A percentile compares a stretch with the other conserved stretches of the same genome.
Evolutionary conservation across 75 land plant genomes (phyloP).

Genomic region (Isoetes taiwanensis): DNA sequence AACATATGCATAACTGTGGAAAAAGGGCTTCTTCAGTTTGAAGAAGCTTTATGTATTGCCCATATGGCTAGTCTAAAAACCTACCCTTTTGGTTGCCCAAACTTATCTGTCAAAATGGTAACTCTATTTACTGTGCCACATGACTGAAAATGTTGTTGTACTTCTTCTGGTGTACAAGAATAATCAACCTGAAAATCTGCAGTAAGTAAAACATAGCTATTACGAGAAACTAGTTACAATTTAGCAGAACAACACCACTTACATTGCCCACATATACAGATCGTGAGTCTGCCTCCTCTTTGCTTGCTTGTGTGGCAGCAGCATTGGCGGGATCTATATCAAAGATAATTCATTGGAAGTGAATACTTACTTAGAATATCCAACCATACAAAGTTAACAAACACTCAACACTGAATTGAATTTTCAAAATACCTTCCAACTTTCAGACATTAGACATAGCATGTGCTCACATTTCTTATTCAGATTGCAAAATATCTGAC

Average conservation of each 20-base stretch:
- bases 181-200: slow-evolving; percentile 4
- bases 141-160: slow-evolving; percentile 7
- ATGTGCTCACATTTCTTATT: no score
- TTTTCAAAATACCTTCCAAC: no score
- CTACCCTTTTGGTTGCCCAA: slow-evolving; percentile 11
- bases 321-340: slow-evolving; percentile 36
- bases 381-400: no score
- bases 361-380: no score
- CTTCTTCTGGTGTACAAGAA: slow-evolving; percentile 10
- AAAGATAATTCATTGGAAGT: no score
- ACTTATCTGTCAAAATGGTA: slow-evolving; percentile 4
- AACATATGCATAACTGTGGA: slow-evolving; percentile 66
- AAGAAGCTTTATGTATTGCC: neutral
- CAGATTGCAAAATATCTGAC: no score
- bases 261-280: slow-evolving; percentile 92
- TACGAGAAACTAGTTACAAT: neutral
- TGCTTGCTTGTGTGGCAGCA: slow-evolving; percentile 58
- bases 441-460: no score
- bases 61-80: neutral
- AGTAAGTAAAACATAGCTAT: neutral
- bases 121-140: slow-evolving; percentile 12
- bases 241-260: slow-evolving; percentile 8
- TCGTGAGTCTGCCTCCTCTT: slow-evolving; percentile 86
- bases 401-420: no score
- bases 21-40: neutral